Conservation (phyloP, 495 filamentous ascomycete species). For the Hypoxylon fuscum region DNA sequence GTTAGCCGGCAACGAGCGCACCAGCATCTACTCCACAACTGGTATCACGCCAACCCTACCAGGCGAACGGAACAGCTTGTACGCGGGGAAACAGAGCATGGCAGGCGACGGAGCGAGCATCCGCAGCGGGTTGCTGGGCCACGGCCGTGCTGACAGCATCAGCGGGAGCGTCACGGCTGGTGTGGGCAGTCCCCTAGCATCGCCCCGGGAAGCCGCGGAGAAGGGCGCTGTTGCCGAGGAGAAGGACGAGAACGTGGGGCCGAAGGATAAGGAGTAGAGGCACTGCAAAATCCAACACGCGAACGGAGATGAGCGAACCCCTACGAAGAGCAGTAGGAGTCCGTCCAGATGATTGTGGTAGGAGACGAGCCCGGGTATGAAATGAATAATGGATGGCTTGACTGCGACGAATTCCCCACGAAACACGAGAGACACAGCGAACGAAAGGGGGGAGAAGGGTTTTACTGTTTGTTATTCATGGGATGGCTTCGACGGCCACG, state of each 20-base stretch:
- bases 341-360: background rate
- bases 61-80: constrained; percentile 84
- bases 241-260: constrained; percentile 34
- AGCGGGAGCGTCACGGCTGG: constrained; percentile 75
- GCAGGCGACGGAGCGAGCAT: constrained; percentile 79
- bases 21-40: constrained; percentile 86
- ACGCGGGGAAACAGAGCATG: constrained; percentile 71
- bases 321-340: background rate
- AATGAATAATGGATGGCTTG: constrained; percentile 16
- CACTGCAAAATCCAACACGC: background rate
- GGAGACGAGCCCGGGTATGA: constrained; percentile 12
- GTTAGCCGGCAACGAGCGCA: constrained; percentile 76
- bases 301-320: background rate
- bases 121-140: constrained; percentile 77
- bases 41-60: constrained; percentile 70
- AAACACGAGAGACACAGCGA: background rate
- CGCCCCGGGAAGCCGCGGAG: constrained; percentile 57
- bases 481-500: background rate
- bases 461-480: background rate
- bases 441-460: background rate
- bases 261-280: constrained; percentile 26
- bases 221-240: constrained; percentile 42
- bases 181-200: constrained; percentile 68
- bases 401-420: constrained; percentile 21
- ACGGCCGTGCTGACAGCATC: constrained; percentile 83